A percentile compares a stretch with the other conserved stretches of the same genome.
phyloP scores from a whole-genome alignment of 177 flowering plant genomes.

The Tripterygium wilfordii region DNA sequence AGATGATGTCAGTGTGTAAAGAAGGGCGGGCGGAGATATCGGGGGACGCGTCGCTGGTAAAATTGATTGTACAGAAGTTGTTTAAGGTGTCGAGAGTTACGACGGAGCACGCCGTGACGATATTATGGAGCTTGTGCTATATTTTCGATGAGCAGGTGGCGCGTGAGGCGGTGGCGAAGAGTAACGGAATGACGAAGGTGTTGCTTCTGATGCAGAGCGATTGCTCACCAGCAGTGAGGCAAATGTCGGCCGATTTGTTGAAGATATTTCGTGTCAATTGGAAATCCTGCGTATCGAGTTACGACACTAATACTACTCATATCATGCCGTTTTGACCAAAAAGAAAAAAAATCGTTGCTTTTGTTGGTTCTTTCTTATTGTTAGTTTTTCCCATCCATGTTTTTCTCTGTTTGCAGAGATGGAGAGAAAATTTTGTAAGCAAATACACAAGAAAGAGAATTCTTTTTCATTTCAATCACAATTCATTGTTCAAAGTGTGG shows the following conservation, averaged over 20 bases:
- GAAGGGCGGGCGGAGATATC: slow-evolving; percentile 71
- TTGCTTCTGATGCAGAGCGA: slow-evolving; percentile 80
- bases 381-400: not conserved
- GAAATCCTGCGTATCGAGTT: slow-evolving; percentile 53
- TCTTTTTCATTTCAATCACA: no score
- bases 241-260: slow-evolving; percentile 66
- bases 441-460: slow-evolving; percentile 1
- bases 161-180: slow-evolving; percentile 43
- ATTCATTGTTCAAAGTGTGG: no score
- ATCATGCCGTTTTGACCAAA: slow-evolving; percentile 92
- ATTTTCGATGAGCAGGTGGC: slow-evolving; percentile 49
- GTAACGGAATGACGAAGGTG: slow-evolving; percentile 69
- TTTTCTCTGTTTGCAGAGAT: slow-evolving; percentile 9
- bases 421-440: slow-evolving; percentile 21
- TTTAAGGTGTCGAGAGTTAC: slow-evolving; percentile 62
- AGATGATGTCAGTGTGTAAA: slow-evolving; percentile 43
- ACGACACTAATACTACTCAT: slow-evolving; percentile 83
- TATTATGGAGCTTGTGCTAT: slow-evolving; percentile 76
- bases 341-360: no score
- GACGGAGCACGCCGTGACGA: slow-evolving; percentile 73
- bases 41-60: slow-evolving; percentile 31
- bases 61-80: slow-evolving; percentile 41
- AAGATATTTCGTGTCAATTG: slow-evolving; percentile 58
- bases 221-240: slow-evolving; percentile 63
- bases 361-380: no score